Percentiles rank a stretch among this genome's conserved stretches.
These are phyloP conservation scores for Orbilia blumenaviensis DNA, from an alignment of 2,329 filamentous ascomycete genomes.

Conservation along the genomic window DNA sequence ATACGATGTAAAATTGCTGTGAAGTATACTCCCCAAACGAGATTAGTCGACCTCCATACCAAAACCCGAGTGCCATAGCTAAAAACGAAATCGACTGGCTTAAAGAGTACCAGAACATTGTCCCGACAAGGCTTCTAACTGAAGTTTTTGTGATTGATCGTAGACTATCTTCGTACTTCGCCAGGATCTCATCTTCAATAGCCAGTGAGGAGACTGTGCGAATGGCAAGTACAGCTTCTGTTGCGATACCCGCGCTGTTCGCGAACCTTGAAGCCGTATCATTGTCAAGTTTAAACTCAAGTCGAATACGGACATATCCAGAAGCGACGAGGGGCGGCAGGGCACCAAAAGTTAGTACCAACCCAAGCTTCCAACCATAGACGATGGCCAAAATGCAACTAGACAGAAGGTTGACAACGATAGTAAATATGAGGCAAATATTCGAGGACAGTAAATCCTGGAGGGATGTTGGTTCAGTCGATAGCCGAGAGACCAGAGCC, in stretches of 20 bases:
- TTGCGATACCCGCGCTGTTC: slow-evolving; percentile 77
- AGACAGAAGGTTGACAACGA: slow-evolving; percentile 63
- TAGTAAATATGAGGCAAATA: slow-evolving; percentile 64
- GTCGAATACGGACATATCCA: slow-evolving; percentile 60
- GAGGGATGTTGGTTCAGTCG: slow-evolving; percentile 62
- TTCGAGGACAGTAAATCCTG: slow-evolving; percentile 67
- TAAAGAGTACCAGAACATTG: slow-evolving; percentile 73
- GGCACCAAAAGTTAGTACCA: slow-evolving; percentile 61
- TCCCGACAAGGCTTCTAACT: slow-evolving; percentile 70
- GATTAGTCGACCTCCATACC: slow-evolving; percentile 72
- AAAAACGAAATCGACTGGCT: slow-evolving; percentile 73
- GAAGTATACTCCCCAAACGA: slow-evolving; percentile 59
- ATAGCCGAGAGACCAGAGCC: slow-evolving; percentile 59
- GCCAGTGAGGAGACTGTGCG: slow-evolving; percentile 76
- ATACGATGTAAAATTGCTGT: slow-evolving; percentile 68
- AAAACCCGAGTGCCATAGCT: slow-evolving; percentile 73
- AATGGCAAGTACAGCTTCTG: slow-evolving; percentile 77
- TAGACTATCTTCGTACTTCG: slow-evolving; percentile 71
- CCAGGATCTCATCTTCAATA: slow-evolving; percentile 72
- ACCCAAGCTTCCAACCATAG: slow-evolving; percentile 61
- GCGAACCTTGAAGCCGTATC: slow-evolving; percentile 75
- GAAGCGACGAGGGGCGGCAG: slow-evolving; percentile 60
- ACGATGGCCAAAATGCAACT: slow-evolving; percentile 64
- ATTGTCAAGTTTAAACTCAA: slow-evolving; percentile 73
- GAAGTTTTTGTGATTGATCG: slow-evolving; percentile 69